Evolutionary conservation across 129 eudicot genomes (phyloP), one percentile per base, ranked within the genome.

Genomic region (Pseudognaphalium luteoalbum): DNA sequence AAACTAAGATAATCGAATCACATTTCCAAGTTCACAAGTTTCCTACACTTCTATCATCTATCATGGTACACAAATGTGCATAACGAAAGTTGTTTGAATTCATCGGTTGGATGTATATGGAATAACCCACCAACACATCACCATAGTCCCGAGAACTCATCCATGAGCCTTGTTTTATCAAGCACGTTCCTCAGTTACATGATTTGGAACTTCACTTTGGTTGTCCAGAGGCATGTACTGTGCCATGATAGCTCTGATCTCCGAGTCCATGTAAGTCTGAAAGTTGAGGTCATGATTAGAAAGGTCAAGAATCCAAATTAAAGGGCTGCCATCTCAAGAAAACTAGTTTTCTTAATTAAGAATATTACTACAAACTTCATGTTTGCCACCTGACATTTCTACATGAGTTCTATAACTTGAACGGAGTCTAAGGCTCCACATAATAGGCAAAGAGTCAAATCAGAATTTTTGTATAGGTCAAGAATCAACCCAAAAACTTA

Each of bases 231-330:
- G 96, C 94, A 90, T 90, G 86, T 86, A 90, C 37, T 90, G 98
- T 51, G 98, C 85, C 96, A 93, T 94, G 34, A 94, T 91, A 44
- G 98, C 98, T 74, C 96, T 87, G 75, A 94, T 94, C 88, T 94
- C 98, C 39, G 98, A 94, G 75, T 91, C 98, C 98, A 94, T 94
- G 82, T 94, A 94, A 30, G 92, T 79, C 96, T 91, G 88, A 68
- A 71, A 81, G 63, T 25, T 21, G 35, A 68, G 12, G 47, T 20
- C 76, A 73, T 21, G 58, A 60, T 15, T 17, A 12, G 57, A 35
- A 65, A 34, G 33, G 7, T 0, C 52, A 54, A 17, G n/a, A 76
- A 65, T 29, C 33, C 1, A 42, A 25, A 25, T 25, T 25, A 25
- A 41, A 42, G 5, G 9, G 15, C 51, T 54, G 34, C 51, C 11